Conservation (phyloP, 345 rosid genomes). For the Kernera saxatilis region DNA sequence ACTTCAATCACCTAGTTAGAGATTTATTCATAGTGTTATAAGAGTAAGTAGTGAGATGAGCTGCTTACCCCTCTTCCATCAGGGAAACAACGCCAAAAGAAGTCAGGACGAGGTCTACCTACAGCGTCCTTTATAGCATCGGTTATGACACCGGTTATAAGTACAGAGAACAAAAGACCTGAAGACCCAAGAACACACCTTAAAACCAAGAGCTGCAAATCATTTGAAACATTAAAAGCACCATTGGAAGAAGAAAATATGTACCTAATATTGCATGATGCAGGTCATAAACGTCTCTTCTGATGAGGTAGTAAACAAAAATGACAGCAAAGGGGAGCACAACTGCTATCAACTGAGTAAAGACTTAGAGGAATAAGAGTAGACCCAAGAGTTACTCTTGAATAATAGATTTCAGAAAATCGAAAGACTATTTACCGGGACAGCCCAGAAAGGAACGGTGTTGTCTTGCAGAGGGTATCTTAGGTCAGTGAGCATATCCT, state of each 20-base stretch:
- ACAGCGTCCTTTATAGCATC: constrained; percentile 92
- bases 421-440: constrained; percentile 42
- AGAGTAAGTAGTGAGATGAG: not conserved
- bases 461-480: constrained; percentile 68
- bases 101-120: constrained; percentile 95
- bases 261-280: constrained; percentile 87
- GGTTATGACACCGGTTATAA: constrained; percentile 74
- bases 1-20: not conserved
- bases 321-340: constrained; percentile 60
- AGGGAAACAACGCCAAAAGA: constrained; percentile 97
- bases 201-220: not conserved
- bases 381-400: not conserved
- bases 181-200: constrained; percentile 2
- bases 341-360: constrained; percentile 60
- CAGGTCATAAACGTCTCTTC: constrained; percentile 78
- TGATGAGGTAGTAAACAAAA: constrained; percentile 57
- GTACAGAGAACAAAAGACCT: constrained; percentile 80
- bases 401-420: not conserved
- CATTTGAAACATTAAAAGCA: not conserved
- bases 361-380: not conserved
- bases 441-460: constrained; percentile 84
- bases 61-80: constrained; percentile 69
- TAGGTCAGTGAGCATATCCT: constrained; percentile 73
- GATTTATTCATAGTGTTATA: not conserved
- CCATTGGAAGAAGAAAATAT: constrained; percentile 5